Base-by-base conservation (phyloP, 2,329 filamentous ascomycete species). In the Coniochaeta prunicola region DNA sequence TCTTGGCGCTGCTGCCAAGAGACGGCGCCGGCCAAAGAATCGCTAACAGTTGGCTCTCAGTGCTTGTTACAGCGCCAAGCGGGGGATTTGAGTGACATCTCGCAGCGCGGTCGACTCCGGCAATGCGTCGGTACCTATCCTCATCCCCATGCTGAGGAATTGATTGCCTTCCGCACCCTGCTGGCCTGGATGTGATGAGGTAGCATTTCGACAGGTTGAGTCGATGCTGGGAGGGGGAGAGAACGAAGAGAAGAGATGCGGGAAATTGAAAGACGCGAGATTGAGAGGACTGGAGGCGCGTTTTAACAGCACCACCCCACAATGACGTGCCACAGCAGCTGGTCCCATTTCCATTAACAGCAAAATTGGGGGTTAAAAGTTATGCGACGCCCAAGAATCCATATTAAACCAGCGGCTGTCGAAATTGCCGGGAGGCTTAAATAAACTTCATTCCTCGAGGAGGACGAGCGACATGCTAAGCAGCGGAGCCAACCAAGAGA, bases 1-100 rank as follows among this genome's bases (percentile, higher is more conserved):
- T 50, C 45, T 50, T 50, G 45, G 45, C 45, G 45, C 45, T 50
- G 45, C 45, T 30, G 45, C 45, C 45, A 50, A 50, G 45, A 50
- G 45, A 30, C 24, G 24, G 13, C 45, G 45, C 21, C 24, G 45
- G 45, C 45, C 45, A 50, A n/a, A 50, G 45, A 4, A 30, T 30
- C 45, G 45, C 45, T 28, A 50, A 50, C 45, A 21, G 45, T 50
- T 50, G 45, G 45, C 45, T 26, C 21, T 50, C 45, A 17, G 45
- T 50, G 45, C 45, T 50, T 30, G 45, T 50, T 30, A 30, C 45
- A 28, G 45, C 45, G 45, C 17, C 45, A 15, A 50, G 24, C 9
- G 17, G 6, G 40, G 19, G n/a, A n/a, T 40, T 21, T 40, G 17
- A 48, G 42, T 48, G 42, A 48, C 42, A 7, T 13, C 2, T 12